Conservation (phyloP, 139 green algal genomes). For the Micromonas commoda region DNA sequence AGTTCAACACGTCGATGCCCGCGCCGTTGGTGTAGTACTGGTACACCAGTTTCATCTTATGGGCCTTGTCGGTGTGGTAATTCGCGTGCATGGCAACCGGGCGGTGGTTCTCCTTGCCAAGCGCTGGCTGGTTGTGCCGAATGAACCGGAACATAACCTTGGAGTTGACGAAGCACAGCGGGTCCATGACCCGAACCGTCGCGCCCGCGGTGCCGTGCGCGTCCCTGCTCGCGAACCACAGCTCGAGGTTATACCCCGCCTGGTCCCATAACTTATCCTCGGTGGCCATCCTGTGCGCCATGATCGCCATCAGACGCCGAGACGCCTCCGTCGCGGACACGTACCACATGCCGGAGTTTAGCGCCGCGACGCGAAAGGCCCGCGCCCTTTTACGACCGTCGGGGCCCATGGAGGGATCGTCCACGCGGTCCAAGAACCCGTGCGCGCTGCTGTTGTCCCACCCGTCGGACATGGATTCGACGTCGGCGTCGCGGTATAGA, state of each 20-base stretch:
- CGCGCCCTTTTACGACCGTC: neutral
- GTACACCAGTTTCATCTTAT: constrained; percentile 26
- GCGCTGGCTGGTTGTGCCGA: neutral
- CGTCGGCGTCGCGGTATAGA: constrained; percentile 37
- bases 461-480: constrained; percentile 39
- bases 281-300: constrained; percentile 34
- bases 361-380: constrained; percentile 29
- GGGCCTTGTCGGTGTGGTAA: constrained; percentile 37
- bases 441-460: constrained; percentile 30
- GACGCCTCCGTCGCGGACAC: constrained; percentile 24
- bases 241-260: constrained; percentile 32
- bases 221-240: constrained; percentile 27
- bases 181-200: constrained; percentile 27
- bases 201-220: constrained; percentile 10
- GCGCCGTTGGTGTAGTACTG: constrained; percentile 19
- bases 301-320: constrained; percentile 29
- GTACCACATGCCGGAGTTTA: constrained; percentile 40
- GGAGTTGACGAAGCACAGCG: constrained; percentile 33
- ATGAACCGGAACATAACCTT: constrained; percentile 35
- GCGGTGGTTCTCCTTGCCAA: neutral
- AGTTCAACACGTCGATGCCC: neutral
- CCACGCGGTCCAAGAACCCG: constrained; percentile 28
- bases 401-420: constrained; percentile 25
- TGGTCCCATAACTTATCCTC: constrained; percentile 38
- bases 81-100: constrained; percentile 37